Evolutionary conservation across 2,329 filamentous ascomycete genomes (phyloP).

Genomic region (Dryadomyces quercus-mongolicae): DNA sequence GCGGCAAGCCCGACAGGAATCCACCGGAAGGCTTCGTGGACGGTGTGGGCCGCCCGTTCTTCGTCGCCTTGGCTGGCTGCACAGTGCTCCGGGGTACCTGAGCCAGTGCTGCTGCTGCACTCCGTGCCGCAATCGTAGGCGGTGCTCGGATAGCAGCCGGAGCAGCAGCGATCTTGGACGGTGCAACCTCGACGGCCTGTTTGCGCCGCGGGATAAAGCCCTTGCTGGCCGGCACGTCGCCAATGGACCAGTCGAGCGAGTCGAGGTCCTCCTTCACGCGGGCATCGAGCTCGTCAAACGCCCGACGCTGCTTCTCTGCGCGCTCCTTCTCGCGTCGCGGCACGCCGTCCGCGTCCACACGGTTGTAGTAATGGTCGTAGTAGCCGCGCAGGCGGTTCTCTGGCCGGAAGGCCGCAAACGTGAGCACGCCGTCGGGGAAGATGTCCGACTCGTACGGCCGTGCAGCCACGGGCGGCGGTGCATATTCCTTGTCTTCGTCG

Average conservation of each 20-base stretch:
- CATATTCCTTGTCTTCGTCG: constrained; percentile 81
- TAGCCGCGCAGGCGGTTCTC: constrained; percentile 50
- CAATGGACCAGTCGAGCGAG: constrained; percentile 47
- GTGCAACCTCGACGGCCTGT: neutral
- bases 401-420: constrained; percentile 43
- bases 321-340: constrained; percentile 49
- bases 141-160: constrained; percentile 16
- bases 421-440: constrained; percentile 44
- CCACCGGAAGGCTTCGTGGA: constrained; percentile 12
- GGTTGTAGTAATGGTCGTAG: constrained; percentile 47
- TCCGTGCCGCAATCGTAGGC: constrained; percentile 42
- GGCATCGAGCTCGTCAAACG: constrained; percentile 47
- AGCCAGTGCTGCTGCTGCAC: constrained; percentile 40
- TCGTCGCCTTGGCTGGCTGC: constrained; percentile 10
- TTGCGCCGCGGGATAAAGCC: constrained; percentile 18
- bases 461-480: constrained; percentile 60
- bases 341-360: constrained; percentile 56
- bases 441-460: constrained; percentile 58
- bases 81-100: constrained; percentile 15
- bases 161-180: neutral
- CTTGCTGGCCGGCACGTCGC: constrained; percentile 39
- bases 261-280: constrained; percentile 56
- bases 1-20: constrained; percentile 6
- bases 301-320: constrained; percentile 37
- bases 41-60: constrained; percentile 15